A percentile compares a stretch with the other conserved stretches of the same genome.
Conservation (phyloP, 2,329 filamentous ascomycete species). For the Reticulascus tulasneorum region DNA sequence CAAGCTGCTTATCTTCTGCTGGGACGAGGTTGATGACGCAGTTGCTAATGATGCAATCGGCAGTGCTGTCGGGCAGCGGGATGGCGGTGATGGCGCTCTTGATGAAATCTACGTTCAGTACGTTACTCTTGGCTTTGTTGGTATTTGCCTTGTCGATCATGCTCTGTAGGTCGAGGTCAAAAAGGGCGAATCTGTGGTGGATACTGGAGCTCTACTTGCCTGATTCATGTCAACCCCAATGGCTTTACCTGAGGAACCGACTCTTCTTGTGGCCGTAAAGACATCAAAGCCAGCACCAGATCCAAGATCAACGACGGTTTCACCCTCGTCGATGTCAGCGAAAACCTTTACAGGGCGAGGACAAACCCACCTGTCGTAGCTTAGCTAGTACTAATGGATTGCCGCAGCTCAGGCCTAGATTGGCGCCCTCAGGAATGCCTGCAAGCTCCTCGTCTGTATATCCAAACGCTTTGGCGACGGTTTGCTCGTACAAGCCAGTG, state of each 20-base stretch:
- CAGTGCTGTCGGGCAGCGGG: conserved; percentile 34
- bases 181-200: no score
- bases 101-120: conserved; percentile 47
- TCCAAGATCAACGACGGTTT: conserved; percentile 55
- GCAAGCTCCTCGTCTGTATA: conserved; percentile 45
- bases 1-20: conserved; percentile 43
- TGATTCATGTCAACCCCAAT: conserved; percentile 60
- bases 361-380: conserved; percentile 33
- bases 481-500: conserved; percentile 28
- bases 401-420: conserved; percentile 51
- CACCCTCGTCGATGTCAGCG: conserved; percentile 43
- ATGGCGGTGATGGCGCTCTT: conserved; percentile 48
- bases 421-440: conserved; percentile 41
- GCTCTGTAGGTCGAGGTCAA: conserved; percentile 30
- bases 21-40: conserved; percentile 61
- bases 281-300: conserved; percentile 56
- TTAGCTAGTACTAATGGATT: conserved; percentile 48
- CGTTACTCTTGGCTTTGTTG: conserved; percentile 32
- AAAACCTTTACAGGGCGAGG: background rate
- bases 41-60: conserved; percentile 59
- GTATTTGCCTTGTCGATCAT: conserved; percentile 49
- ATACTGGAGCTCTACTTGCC: conserved; percentile 24
- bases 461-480: conserved; percentile 48
- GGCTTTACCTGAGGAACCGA: conserved; percentile 42
- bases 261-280: conserved; percentile 47